These are phyloP conservation scores for Apophysomyces ossiformis DNA, from an alignment of 371 early-diverging fungal species.

Conservation along the genomic window DNA sequence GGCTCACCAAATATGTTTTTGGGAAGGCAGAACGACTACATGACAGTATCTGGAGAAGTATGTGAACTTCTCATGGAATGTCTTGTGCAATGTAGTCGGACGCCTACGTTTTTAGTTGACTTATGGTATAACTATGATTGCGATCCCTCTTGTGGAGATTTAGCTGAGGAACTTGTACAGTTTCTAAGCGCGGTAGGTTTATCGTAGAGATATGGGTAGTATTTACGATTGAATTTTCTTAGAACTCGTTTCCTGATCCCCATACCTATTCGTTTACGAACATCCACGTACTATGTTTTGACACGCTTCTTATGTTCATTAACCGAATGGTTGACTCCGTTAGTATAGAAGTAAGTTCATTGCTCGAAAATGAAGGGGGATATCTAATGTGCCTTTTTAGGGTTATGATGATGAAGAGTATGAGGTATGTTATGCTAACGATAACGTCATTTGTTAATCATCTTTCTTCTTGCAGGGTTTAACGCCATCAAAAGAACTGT, in stretches of 20 bases:
- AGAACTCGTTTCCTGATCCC: conserved; percentile 78
- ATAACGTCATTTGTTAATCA: background rate
- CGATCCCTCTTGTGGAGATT: conserved; percentile 75
- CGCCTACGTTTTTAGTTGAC: conserved; percentile 81
- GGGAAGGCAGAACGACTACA: conserved; percentile 48
- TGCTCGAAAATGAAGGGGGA: background rate
- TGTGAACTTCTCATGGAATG: conserved; percentile 85
- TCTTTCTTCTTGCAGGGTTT: conserved; percentile 24
- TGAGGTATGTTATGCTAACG: background rate
- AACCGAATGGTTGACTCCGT: conserved; percentile 80
- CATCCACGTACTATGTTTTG: conserved; percentile 75
- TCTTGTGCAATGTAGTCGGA: conserved; percentile 70
- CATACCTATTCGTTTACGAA: conserved; percentile 67
- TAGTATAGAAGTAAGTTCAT: conserved; percentile 30
- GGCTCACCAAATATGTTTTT: conserved; percentile 48
- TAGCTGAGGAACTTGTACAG: conserved; percentile 87
- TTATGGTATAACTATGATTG: conserved; percentile 96
- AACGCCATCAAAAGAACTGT: conserved; percentile 35
- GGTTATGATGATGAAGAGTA: background rate
- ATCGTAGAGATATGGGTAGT: background rate
- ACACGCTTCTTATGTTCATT: conserved; percentile 79
- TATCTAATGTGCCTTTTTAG: conserved; percentile 7
- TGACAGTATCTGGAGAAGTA: conserved; percentile 71
- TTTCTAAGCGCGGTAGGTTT: conserved; percentile 65
- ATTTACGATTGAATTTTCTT: background rate